Conservation (phyloP, 108 stramenopile species). For the Aurantiochytrium sp. region DNA sequence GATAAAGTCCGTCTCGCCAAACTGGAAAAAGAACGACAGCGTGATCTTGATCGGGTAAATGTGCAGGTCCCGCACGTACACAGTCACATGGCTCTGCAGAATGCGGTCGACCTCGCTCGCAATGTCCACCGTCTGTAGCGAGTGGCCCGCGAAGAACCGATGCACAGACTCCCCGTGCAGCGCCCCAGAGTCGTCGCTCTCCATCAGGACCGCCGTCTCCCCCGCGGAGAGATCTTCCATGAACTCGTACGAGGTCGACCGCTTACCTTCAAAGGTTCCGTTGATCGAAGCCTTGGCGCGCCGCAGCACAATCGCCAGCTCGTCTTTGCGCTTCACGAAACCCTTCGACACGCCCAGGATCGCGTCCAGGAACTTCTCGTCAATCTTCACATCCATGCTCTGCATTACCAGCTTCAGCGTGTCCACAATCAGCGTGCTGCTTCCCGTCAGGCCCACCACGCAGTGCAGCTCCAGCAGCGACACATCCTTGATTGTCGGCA, state of each 20-base stretch:
- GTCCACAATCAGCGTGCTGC: not conserved
- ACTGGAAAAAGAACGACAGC: slow-evolving; percentile 18
- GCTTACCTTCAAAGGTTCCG: not conserved
- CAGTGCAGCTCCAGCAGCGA: not conserved
- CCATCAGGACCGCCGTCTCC: not conserved
- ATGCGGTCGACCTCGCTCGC: not conserved
- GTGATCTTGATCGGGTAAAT: slow-evolving; percentile 29
- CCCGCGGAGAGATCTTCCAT: not conserved
- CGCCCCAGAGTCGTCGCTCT: not conserved
- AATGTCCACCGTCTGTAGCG: not conserved
- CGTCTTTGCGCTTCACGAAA: not conserved
- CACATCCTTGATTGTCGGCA: not conserved
- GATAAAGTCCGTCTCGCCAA: not conserved
- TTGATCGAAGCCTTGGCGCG: not conserved
- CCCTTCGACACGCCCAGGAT: not conserved
- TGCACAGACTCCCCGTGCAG: not conserved
- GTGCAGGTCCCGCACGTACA: not conserved
- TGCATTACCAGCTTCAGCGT: not conserved
- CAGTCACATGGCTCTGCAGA: not conserved
- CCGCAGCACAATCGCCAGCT: not conserved
- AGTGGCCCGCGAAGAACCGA: not conserved
- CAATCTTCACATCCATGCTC: not conserved
- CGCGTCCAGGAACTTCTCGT: not conserved
- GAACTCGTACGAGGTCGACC: not conserved
- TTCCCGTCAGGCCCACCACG: not conserved